Evolutionary conservation across 768 basidiomycete genomes (phyloP).

Genomic region (Crepidotus variabilis): DNA sequence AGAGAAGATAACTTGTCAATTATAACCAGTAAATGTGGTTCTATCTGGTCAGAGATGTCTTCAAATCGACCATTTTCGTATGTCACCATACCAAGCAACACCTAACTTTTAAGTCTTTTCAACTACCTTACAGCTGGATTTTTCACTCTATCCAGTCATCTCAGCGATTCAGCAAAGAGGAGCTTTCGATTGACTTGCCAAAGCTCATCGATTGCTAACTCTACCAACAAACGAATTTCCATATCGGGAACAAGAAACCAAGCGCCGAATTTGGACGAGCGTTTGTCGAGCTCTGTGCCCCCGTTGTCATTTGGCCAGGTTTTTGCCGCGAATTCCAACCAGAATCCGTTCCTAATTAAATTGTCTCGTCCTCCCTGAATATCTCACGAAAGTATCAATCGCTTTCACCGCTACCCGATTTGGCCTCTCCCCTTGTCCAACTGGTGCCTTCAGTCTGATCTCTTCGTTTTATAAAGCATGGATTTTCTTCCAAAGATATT

Average conservation of each 20-base stretch:
- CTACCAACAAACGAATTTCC: slow-evolving; percentile 6
- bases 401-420: not conserved
- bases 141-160: not conserved
- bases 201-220: too few species aligned
- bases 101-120: too few species aligned
- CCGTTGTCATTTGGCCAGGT: not conserved
- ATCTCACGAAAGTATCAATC: not conserved
- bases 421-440: slow-evolving; percentile 10
- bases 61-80: too few species aligned
- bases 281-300: not conserved
- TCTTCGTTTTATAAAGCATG: not conserved
- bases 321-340: not conserved
- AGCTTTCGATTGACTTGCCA: too few species aligned
- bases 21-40: too few species aligned
- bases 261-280: slow-evolving; percentile 2
- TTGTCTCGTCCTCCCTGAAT: not conserved
- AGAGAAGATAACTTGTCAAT: too few species aligned
- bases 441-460: not conserved
- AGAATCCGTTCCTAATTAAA: not conserved
- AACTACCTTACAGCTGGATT: too few species aligned
- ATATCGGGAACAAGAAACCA: slow-evolving; percentile 1
- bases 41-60: too few species aligned
- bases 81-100: too few species aligned
- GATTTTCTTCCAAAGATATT: not conserved
- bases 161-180: not conserved